Evolutionary conservation across 306 rosid genomes (phyloP).

Genomic region (Cucurbita argyrosperma): DNA sequence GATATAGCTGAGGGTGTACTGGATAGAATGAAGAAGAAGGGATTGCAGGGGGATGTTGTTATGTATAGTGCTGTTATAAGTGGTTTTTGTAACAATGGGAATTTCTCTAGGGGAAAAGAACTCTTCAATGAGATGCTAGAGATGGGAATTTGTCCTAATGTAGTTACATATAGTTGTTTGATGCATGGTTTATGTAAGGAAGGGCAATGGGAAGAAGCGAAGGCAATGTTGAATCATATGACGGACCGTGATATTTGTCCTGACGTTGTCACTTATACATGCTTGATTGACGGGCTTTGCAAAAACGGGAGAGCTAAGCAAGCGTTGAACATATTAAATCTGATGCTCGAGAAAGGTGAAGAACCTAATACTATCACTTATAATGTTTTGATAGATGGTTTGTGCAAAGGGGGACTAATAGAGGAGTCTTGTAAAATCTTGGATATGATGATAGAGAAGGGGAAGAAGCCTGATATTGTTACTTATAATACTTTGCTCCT

Average conservation of each 20-base stretch:
- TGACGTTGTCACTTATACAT: constrained; percentile 47
- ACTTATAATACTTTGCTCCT: constrained; percentile 52
- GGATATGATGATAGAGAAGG: constrained; percentile 46
- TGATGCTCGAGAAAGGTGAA: constrained; percentile 47
- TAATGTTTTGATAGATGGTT: constrained; percentile 57
- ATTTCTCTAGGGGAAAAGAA: constrained; percentile 29
- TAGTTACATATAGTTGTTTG: constrained; percentile 46
- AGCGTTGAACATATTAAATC: constrained; percentile 35
- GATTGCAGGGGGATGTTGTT: constrained; percentile 39
- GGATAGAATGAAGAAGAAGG: constrained; percentile 51
- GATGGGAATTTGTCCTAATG: constrained; percentile 49
- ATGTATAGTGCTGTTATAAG: constrained; percentile 35
- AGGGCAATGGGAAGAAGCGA: constrained; percentile 54
- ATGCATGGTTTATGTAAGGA: constrained; percentile 43
- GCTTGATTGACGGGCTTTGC: constrained; percentile 63
- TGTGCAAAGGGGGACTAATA: constrained; percentile 53
- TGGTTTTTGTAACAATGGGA: constrained; percentile 42
- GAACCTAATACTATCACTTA: constrained; percentile 49
- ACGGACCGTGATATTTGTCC: constrained; percentile 26
- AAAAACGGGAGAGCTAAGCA: constrained; percentile 38
- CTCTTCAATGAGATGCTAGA: constrained; percentile 50
- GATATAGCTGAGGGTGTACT: constrained; percentile 39
- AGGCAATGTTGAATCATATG: constrained; percentile 46
- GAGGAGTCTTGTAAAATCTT: constrained; percentile 38
- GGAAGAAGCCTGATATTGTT: constrained; percentile 52